Evolutionary conservation across 306 rosid genomes (phyloP).

Genomic region (Oxytropis ochrocephala): DNA sequence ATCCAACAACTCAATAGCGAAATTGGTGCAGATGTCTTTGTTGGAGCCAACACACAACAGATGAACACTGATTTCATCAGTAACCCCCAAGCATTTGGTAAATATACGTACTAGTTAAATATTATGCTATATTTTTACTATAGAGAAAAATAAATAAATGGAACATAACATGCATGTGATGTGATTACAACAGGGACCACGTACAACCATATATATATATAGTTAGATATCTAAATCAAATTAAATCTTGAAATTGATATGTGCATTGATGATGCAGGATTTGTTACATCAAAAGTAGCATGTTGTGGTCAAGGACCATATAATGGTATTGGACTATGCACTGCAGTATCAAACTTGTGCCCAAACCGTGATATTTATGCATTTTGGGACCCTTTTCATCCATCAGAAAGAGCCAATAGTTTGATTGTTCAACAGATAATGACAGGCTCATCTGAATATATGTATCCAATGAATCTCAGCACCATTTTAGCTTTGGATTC

Average conservation of each 20-base stretch:
- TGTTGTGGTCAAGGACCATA: slow-evolving; percentile 88
- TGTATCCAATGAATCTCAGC: slow-evolving; percentile 84
- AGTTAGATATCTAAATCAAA: neutral
- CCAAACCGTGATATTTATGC: slow-evolving; percentile 51
- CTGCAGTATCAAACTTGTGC: slow-evolving; percentile 50
- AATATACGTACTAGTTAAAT: neutral
- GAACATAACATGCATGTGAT: neutral
- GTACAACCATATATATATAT: neutral
- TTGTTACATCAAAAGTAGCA: slow-evolving; percentile 57
- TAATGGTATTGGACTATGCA: slow-evolving; percentile 70
- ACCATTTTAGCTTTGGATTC: slow-evolving; percentile 65
- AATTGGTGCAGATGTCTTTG: slow-evolving; percentile 49
- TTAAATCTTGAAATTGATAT: neutral
- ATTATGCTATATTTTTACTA: too few species aligned
- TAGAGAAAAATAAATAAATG: too few species aligned
- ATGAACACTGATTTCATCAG: slow-evolving; percentile 35
- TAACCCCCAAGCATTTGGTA: slow-evolving; percentile 54
- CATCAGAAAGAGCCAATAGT: slow-evolving; percentile 50
- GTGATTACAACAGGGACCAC: neutral
- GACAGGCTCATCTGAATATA: slow-evolving; percentile 47
- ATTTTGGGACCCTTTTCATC: slow-evolving; percentile 87
- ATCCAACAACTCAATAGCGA: slow-evolving; percentile 35
- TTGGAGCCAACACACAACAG: slow-evolving; percentile 46
- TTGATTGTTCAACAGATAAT: slow-evolving; percentile 31
- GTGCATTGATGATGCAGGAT: slow-evolving; percentile 38